Evolutionary conservation across 2,329 filamentous ascomycete species (phyloP).

Genomic region (Trichothecium roseum): DNA sequence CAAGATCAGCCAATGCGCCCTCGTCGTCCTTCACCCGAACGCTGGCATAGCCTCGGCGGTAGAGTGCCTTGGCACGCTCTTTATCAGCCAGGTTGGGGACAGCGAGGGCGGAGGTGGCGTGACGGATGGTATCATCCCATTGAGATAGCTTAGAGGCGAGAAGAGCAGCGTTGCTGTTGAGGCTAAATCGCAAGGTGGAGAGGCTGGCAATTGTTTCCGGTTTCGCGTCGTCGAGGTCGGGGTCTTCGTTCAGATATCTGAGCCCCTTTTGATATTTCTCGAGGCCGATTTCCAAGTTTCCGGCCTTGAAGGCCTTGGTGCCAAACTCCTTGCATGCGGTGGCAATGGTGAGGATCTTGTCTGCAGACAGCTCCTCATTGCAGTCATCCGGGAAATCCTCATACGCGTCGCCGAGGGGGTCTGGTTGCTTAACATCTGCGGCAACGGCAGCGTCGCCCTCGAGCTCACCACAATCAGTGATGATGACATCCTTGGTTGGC

Average conservation of each 20-base stretch:
- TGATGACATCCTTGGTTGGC: conserved; percentile 61
- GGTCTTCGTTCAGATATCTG: conserved; percentile 80
- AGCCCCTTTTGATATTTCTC: conserved; percentile 93
- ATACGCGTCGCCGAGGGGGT: conserved; percentile 79
- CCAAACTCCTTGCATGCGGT: conserved; percentile 82
- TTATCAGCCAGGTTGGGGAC: conserved; percentile 55
- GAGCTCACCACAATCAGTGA: conserved; percentile 80
- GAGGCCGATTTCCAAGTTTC: conserved; percentile 59
- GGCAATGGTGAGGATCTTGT: conserved; percentile 67
- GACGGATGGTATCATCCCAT: conserved; percentile 59
- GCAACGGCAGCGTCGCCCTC: conserved; percentile 57
- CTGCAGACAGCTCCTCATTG: conserved; percentile 49
- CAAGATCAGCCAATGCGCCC: conserved; percentile 61
- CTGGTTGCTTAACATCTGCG: conserved; percentile 58
- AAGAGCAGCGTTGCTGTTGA: conserved; percentile 83
- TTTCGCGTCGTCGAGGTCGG: conserved; percentile 60
- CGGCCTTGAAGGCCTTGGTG: conserved; percentile 82
- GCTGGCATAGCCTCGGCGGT: conserved; percentile 68
- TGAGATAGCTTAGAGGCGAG: conserved; percentile 70
- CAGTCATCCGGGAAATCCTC: conserved; percentile 95
- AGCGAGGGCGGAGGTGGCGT: conserved; percentile 64
- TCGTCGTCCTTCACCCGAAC: conserved; percentile 78
- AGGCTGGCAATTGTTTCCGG: conserved; percentile 56
- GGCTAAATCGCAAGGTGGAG: conserved; percentile 65
- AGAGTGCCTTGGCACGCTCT: conserved; percentile 84